A percentile compares a stretch with the other conserved stretches of the same genome.
These are phyloP conservation scores for Colletotrichum sidae DNA, from an alignment of 2,329 filamentous ascomycete genomes.

Conservation along the genomic window DNA sequence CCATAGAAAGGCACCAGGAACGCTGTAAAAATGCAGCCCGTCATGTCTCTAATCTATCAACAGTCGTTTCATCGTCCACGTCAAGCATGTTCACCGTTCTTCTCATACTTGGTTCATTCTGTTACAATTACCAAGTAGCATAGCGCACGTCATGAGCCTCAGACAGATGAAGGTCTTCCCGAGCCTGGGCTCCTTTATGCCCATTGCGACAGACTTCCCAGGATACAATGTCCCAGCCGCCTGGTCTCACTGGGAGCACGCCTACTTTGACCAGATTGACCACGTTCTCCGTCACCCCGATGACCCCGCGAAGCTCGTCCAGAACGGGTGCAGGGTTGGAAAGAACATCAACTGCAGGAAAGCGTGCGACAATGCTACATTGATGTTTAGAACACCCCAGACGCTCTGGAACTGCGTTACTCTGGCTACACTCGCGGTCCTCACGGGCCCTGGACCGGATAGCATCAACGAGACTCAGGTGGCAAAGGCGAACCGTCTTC, in stretches of 20 bases:
- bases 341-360: neutral
- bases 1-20: too few relatives aligned
- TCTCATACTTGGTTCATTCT: too few relatives aligned
- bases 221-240: neutral
- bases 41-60: too few relatives aligned
- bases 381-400: neutral
- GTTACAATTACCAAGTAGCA: too few relatives aligned
- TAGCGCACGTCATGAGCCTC: too few relatives aligned
- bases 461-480: neutral
- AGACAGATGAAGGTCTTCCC: too few relatives aligned
- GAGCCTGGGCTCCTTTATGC: too few relatives aligned
- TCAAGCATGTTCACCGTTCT: too few relatives aligned
- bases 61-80: too few relatives aligned
- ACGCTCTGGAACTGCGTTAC: slow-evolving; percentile 2
- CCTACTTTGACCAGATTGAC: neutral
- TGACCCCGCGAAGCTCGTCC: neutral
- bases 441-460: neutral
- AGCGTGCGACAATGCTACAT: neutral
- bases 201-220: neutral
- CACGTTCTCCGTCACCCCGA: neutral
- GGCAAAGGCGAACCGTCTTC: neutral
- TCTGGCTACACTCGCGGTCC: neutral
- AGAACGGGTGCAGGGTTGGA: neutral
- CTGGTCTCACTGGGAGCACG: neutral
- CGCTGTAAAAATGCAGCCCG: too few relatives aligned